These are phyloP conservation scores for Iris pallida DNA, from an alignment of 116 monocot genomes.

Conservation along the genomic window DNA sequence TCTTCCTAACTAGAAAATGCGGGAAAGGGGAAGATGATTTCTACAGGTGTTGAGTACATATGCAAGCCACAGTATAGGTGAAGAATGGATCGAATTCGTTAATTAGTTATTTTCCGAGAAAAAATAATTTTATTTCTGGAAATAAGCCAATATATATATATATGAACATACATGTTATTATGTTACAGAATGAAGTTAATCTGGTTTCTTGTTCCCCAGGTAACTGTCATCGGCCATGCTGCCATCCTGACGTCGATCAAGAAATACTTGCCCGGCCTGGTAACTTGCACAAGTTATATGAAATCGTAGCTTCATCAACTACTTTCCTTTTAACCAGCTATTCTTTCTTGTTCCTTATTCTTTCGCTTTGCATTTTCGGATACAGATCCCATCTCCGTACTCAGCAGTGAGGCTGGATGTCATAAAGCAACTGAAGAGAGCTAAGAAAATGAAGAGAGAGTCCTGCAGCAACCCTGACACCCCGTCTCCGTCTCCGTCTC, in stretches of 20 bases:
- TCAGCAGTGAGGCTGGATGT: slow-evolving; percentile 10
- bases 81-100: too few relatives aligned
- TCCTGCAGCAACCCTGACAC: not conserved
- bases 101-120: too few relatives aligned
- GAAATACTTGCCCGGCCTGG: slow-evolving; percentile 19
- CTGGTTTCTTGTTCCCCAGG: slow-evolving; percentile 5
- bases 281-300: slow-evolving; percentile 1
- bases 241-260: slow-evolving; percentile 16
- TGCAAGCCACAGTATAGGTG: too few relatives aligned
- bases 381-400: slow-evolving; percentile 24
- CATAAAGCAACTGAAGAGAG: slow-evolving; percentile 25
- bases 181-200: too few relatives aligned
- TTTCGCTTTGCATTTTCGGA: not conserved
- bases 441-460: slow-evolving; percentile 14
- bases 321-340: not conserved
- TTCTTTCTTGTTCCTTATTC: not conserved
- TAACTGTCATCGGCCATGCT: slow-evolving; percentile 22
- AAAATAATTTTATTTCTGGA: too few relatives aligned
- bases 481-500: not conserved
- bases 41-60: too few relatives aligned
- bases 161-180: too few relatives aligned
- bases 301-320: not conserved
- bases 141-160: too few relatives aligned
- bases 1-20: too few relatives aligned
- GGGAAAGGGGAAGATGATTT: too few relatives aligned